Base-by-base conservation (phyloP, 768 basidiomycete species). In the Guyanaporus albipodus region DNA sequence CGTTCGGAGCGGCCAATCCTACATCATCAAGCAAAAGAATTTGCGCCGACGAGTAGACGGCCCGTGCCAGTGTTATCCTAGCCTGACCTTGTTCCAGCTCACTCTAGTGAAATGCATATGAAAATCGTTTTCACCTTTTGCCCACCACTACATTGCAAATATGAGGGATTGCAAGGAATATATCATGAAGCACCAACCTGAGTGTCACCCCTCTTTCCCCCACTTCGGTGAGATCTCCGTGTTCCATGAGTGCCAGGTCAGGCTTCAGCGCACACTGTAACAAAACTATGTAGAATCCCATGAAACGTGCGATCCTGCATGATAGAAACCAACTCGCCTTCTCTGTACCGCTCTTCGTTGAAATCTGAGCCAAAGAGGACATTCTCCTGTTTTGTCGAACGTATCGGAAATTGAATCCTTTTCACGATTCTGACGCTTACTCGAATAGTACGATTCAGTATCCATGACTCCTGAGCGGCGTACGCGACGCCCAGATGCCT, bases 401-500 rank as follows among this genome's bases (percentile, higher is more conserved):
- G 37, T 24, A 43, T 34, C 23, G 3, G 21, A 14, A 14, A 28
- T 4, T n/a, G 4, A 4, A 15, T 8, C 27, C 19, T 15, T 6
- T 23, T 14, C 6, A 17, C 5, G 5, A 22, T 8, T 8, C 3
- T 18, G 14, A 21, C 17, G 21, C 31, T 18, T 26, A 80, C 82
- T 58, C 69, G 72, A 38, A 88, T 85, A 0, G 85, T 87, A 48
- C 82, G 83, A 54, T 88, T 90, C 61, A 83, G 77, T 6, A 91
- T 81, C 87, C 88, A 94, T 4, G 85, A 81, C 59, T 90, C 87
- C 62, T 94, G 90, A 4, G 85, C 83, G 8, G 84, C 85, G 60
- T 87, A 91, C 3, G 87, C 81, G 33, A 93, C 74, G 5, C 88
- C 87, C 2, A 73, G 72, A 6, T 68, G 67, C 4, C 86, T 71